Evolutionary conservation across 176 grass and related monocot species (phyloP).

Genomic region (Rhipidocladum racemiflorum): DNA sequence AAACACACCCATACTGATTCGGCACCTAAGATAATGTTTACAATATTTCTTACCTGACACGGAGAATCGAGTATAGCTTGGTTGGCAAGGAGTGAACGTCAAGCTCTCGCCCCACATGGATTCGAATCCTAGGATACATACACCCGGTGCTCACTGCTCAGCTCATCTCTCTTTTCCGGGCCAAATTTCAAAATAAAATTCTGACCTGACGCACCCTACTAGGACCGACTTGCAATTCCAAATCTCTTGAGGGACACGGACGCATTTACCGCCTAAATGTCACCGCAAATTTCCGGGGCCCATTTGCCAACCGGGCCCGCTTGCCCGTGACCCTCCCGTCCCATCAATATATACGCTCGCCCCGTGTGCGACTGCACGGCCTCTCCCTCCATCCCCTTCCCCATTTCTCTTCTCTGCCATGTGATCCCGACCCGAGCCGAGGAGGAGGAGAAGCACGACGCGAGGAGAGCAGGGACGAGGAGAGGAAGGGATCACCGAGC

Average conservation of each 20-base stretch:
- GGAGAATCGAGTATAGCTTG: no score
- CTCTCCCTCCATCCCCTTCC: background rate
- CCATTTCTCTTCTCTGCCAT: constrained; percentile 25
- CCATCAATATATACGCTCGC: background rate
- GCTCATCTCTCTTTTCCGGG: no score
- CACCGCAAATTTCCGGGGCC: background rate
- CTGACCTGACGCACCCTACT: no score
- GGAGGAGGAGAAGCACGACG: background rate
- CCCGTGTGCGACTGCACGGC: background rate
- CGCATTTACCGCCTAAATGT: background rate
- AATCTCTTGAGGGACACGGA: background rate
- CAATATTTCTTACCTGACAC: background rate
- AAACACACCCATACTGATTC: no score
- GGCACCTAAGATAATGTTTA: no score
- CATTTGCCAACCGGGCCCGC: constrained; percentile 18
- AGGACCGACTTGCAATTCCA: background rate
- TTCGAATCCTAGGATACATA: no score
- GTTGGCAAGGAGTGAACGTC: no score
- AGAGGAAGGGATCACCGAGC: background rate
- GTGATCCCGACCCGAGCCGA: constrained; percentile 10
- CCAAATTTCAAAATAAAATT: no score
- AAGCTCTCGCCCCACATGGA: no score
- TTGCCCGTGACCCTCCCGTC: background rate
- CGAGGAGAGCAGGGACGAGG: constrained; percentile 33
- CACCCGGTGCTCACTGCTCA: no score